These are phyloP conservation scores for Tulasnella sp. DNA, from an alignment of 768 basidiomycete species.

Conservation along the genomic window DNA sequence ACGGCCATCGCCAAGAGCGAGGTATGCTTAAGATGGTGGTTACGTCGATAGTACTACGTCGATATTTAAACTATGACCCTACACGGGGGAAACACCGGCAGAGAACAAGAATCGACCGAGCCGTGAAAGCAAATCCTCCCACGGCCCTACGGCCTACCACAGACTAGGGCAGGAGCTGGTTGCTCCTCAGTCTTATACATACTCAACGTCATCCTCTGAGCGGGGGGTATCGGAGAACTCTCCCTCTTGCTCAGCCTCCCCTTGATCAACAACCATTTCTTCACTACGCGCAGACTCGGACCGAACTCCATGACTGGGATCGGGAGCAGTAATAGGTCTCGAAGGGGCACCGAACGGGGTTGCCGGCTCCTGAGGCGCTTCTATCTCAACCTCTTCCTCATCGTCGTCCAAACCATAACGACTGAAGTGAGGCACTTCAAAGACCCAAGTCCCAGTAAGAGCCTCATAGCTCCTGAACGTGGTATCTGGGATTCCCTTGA, in stretches of 20 bases:
- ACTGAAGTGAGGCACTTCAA: slow-evolving; percentile 88
- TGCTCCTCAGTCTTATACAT: slow-evolving; percentile 45
- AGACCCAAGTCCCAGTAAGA: slow-evolving; percentile 86
- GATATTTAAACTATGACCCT: too few relatives aligned
- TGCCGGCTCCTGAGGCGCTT: neutral
- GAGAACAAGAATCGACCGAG: too few relatives aligned
- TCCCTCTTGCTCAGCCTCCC: slow-evolving; percentile 1
- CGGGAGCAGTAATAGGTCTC: neutral
- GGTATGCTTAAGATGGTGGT: too few relatives aligned
- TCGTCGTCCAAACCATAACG: slow-evolving; percentile 39
- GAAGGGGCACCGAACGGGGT: neutral
- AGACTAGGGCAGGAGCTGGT: slow-evolving; percentile 38
- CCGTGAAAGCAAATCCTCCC: too few relatives aligned
- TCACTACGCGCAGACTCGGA: neutral
- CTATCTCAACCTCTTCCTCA: slow-evolving; percentile 33
- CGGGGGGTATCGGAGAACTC: neutral
- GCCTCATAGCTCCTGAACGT: slow-evolving; percentile 80
- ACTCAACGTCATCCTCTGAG: slow-evolving; percentile 29
- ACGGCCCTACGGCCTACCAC: too few relatives aligned
- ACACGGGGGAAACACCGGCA: too few relatives aligned
- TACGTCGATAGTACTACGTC: too few relatives aligned
- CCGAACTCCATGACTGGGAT: neutral
- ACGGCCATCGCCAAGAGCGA: too few relatives aligned
- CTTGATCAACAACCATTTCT: neutral
- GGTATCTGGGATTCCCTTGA: slow-evolving; percentile 85